Conservation (phyloP, 2,329 filamentous ascomycete species). For the Aschersonia sp. region DNA sequence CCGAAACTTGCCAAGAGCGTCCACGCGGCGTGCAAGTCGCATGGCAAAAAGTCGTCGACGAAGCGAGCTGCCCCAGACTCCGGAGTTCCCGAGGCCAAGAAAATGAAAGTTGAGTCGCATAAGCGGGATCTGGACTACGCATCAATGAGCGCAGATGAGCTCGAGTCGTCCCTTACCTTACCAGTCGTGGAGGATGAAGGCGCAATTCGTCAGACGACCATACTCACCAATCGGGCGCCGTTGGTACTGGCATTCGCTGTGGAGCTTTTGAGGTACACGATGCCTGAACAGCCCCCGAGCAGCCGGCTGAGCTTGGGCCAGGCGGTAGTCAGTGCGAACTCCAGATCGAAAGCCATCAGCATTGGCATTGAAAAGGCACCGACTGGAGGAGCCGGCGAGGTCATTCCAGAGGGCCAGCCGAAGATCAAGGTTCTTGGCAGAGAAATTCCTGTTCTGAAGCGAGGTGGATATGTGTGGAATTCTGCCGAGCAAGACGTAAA, state of each 20-base stretch:
- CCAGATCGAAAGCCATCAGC: constrained; percentile 59
- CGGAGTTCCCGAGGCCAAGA: constrained; percentile 12
- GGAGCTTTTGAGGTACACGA: constrained; percentile 60
- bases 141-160: constrained; percentile 35
- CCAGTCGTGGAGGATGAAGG: constrained; percentile 44
- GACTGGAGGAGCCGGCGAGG: constrained; percentile 54
- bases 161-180: constrained; percentile 48
- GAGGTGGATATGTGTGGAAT: constrained; percentile 51
- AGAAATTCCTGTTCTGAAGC: constrained; percentile 60
- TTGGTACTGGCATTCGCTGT: constrained; percentile 70
- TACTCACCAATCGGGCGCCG: constrained; percentile 71
- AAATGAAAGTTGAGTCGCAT: constrained; percentile 17
- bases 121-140: constrained; percentile 21
- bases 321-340: constrained; percentile 71
- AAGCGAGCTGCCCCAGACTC: constrained; percentile 15
- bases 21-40: constrained; percentile 38
- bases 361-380: constrained; percentile 55
- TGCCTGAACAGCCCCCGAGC: constrained; percentile 76
- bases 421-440: constrained; percentile 58
- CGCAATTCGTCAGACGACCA: constrained; percentile 36
- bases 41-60: constrained; percentile 26
- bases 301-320: constrained; percentile 72
- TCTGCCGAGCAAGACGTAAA: neutral
- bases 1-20: constrained; percentile 33
- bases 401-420: constrained; percentile 64